Evolutionary conservation across 345 rosid genomes (phyloP), one percentile per base, ranked within the genome.

Genomic region (Zanthoxylum bungeanum): DNA sequence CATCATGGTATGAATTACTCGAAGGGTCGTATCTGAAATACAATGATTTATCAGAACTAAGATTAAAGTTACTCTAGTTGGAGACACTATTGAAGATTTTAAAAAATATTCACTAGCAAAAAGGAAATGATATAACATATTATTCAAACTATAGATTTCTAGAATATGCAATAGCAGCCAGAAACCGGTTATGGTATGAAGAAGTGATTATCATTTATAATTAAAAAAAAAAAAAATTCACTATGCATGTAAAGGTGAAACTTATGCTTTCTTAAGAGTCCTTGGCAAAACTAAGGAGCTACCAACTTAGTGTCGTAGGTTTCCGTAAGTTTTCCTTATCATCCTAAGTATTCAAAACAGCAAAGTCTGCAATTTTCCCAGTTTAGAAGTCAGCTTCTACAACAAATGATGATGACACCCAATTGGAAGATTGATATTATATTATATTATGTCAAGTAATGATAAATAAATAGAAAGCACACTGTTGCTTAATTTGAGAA

Each of bases 1-100:
- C 95, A 58, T 73, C 50, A 71, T 92, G 81, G 85, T 86, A 91
- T 4, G 95, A 84, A 77, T 82, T 70, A 21, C 66, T 81, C 27
- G 47, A 28, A 7, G 92, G 91, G 75, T 94, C 83, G 53, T 86
- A 93, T 78, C 98, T 93, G 78, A 34, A 76, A 60, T 40, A 46
- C 16, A 25, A 60, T 4, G 28, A 75, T 55, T 49, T 25, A 64
- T 66, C 56, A 40, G 34, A 52, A 19, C 21, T 17, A 12, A 64
- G 28, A 55, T 0, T 28, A 40, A 14, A 30, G 42, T 52, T 19
- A n/a, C n/a, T 33, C 14, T 10, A 46, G 22, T 31, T 17, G 49
- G 33, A 62, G 14, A 50, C 1, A 53, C 28, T 1, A 34, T 42
- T 21, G 30, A 51, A 24, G 34, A 55, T 25, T 9, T 25, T 9